phyloP scores from a whole-genome alignment of 257 asterid species.

The Solanum chilense region DNA sequence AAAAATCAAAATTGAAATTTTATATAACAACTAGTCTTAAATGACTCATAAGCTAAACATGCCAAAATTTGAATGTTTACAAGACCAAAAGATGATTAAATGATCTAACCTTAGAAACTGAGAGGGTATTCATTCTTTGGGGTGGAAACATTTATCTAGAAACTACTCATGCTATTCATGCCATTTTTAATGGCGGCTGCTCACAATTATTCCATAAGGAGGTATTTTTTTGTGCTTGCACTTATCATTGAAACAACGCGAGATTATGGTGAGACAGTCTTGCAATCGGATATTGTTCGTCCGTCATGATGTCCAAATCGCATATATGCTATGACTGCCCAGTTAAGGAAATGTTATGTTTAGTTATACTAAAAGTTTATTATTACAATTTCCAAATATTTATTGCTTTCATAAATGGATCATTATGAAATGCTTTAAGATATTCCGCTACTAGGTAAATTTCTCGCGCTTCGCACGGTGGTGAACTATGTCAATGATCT shows the following conservation, averaged over 20 bases:
- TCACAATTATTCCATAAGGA: not conserved
- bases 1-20: not conserved
- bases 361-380: not conserved
- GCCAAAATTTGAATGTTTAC: not conserved
- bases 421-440: not conserved
- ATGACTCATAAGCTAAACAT: not conserved
- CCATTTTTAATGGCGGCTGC: not conserved
- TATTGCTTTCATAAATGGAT: not conserved
- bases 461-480: no score
- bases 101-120: not conserved
- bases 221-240: not conserved
- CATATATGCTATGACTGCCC: not conserved
- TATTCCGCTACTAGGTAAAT: not conserved
- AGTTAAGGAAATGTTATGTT: not conserved
- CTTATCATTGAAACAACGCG: not conserved
- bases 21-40: not conserved
- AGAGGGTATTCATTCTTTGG: not conserved
- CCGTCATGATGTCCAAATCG: not conserved
- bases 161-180: not conserved
- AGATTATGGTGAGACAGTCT: not conserved
- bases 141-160: not conserved
- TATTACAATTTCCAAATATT: not conserved
- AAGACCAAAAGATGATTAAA: not conserved
- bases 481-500: no score
- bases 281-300: not conserved